Evolutionary conservation across 2,329 filamentous ascomycete species (phyloP), one percentile per base, ranked within the genome.

Genomic region (Colletotrichum scovillei): DNA sequence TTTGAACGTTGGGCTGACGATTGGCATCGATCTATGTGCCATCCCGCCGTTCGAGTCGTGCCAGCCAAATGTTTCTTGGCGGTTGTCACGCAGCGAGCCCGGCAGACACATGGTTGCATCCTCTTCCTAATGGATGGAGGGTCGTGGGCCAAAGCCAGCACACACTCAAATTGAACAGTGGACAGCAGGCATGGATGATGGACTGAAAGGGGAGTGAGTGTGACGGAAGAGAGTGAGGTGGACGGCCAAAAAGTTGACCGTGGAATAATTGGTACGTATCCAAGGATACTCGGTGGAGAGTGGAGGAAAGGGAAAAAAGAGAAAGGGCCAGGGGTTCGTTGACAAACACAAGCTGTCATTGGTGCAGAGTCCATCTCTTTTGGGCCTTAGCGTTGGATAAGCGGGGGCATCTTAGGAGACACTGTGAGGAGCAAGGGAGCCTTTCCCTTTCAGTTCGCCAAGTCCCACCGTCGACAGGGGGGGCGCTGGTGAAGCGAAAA

Each of bases 391-490:
- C 60, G 66, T 62, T 24, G n/a, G 7, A 42, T 58, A 57, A 52
- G 30, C 26, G 35, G 70, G 12, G 12, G 14, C 60, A n/a, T 42
- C 32, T 22, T 12, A 19, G 19, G 11, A 14, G 57, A 63, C 69
- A 72, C 70, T 64, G 70, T 69, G 70, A 70, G 28, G 42, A 32
- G 16, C 46, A 58, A 42, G 49, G 67, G 49, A 62, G 59, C 60
- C 52, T 57, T 63, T 32, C 67, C 71, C 55, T 32, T 70, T 73
- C 55, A 14, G 70, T 38, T 73, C 52, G n/a, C 22, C 32, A 38
- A 32, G 59, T 2, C 26, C 70, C 70, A 65, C 46, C 24, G 52
- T 19, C 28, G 19, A 38, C 67, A 71, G 67, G 67, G 62, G 53
- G 24, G 11, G 42, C 42, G 19, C 42, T 22, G 12, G 30, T 60